Evolutionary conservation across 345 rosid genomes (phyloP), one percentile per base, ranked within the genome.

Genomic region (Brassica carinata): DNA sequence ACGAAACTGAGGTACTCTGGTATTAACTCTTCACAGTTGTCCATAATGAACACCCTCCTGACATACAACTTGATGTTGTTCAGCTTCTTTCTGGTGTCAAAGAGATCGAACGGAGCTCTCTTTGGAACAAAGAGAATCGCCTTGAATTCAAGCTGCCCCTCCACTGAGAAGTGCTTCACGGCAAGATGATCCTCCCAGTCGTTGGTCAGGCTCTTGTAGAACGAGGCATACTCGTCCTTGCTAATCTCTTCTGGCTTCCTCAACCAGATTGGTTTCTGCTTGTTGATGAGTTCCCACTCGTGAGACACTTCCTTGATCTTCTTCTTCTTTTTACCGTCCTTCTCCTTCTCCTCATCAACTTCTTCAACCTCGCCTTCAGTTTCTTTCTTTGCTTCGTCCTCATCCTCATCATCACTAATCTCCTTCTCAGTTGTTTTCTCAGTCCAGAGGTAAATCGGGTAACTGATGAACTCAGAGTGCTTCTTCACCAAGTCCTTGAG

Each of bases 351-450:
- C 72, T 91, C 98, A 1, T 94, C 92, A 0, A 90, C 91, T 5
- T 91, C 98, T 79, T 92, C 98, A 0, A 90, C 85, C 27, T 85
- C 87, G 0, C 97, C 96, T 83, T 92, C 98, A 34, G 81, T 84
- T 69, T 87, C 90, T 33, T 90, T 92, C 85, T 87, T 87, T 64
- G 84, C 73, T 31, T 92, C 83, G 8, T 90, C 97, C 5, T 93
- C 97, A 0, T 92, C 98, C 58, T 94, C 98, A 4, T 92, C 97
- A 0, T 94, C 98, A 62, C 92, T 90, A 5, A 94, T 87, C 79
- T 94, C 97, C 67, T 94, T 94, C 88, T 94, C 97, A 0, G 90
- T 89, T 40, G 98, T 93, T 30, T 93, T 93, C 91, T 94, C 97
- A 0, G 93, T 84, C 98, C 97, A 94, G 0, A 94, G 85, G 77